These are phyloP conservation scores for Acanthamoeba healyi DNA, from an alignment of 208 protist genomes.

Conservation along the genomic window DNA sequence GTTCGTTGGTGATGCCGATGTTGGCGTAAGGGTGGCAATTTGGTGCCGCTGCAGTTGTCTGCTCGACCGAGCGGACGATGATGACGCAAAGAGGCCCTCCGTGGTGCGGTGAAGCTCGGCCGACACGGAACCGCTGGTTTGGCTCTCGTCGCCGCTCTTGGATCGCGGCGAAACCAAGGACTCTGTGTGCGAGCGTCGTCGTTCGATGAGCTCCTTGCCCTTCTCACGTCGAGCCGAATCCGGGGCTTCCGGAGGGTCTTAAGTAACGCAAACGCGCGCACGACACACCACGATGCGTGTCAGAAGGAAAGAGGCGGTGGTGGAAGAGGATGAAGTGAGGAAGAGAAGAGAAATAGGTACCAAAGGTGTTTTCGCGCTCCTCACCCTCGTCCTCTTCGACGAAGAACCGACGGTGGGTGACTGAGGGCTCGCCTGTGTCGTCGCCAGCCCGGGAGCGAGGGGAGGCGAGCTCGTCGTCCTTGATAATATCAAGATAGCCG, in stretches of 20 bases:
- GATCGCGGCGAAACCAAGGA: neutral
- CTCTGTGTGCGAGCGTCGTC: neutral
- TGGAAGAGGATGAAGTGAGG: neutral
- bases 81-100: too few species aligned
- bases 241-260: too few species aligned
- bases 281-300: too few species aligned
- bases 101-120: too few species aligned
- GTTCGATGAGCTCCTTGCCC: neutral
- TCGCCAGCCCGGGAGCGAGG: neutral
- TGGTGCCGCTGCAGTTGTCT: neutral
- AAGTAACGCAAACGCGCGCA: too few species aligned
- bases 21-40: too few species aligned
- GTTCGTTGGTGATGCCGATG: too few species aligned
- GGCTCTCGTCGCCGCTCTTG: too few species aligned
- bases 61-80: too few species aligned
- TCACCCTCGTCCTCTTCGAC: slow-evolving; percentile 65
- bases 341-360: too few species aligned
- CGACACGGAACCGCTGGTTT: neutral
- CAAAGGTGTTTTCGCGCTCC: slow-evolving; percentile 4
- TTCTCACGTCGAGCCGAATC: slow-evolving; percentile 6
- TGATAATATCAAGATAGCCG: slow-evolving; percentile 45
- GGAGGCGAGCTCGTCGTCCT: slow-evolving; percentile 34
- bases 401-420: slow-evolving; percentile 52
- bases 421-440: neutral
- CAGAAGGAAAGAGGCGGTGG: too few species aligned